Evolutionary conservation across 2,329 filamentous ascomycete genomes (phyloP).

Genomic region (Colletotrichum tanaceti): DNA sequence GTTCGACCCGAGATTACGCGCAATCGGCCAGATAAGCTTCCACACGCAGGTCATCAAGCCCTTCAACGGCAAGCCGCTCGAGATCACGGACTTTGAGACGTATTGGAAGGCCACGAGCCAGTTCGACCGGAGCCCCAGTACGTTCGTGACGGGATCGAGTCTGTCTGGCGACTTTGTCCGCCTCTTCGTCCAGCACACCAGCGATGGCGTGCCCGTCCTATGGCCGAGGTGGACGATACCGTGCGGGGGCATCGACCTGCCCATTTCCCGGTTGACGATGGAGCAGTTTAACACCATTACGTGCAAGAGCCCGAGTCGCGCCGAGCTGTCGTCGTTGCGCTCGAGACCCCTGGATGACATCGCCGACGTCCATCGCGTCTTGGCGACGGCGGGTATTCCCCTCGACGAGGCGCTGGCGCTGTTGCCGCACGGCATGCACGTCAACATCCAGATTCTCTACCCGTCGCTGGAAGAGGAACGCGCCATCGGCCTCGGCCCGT

Average conservation of each 20-base stretch:
- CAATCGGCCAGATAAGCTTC: slow-evolving; percentile 94
- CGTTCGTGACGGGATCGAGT: slow-evolving; percentile 93
- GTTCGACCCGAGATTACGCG: slow-evolving; percentile 89
- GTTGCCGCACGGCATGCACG: slow-evolving; percentile 82
- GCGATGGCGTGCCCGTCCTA: slow-evolving; percentile 86
- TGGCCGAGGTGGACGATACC: slow-evolving; percentile 87
- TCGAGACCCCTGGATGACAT: slow-evolving; percentile 65
- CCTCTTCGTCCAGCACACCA: slow-evolving; percentile 90
- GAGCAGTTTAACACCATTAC: slow-evolving; percentile 74
- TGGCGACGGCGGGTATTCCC: slow-evolving; percentile 82
- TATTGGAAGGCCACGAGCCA: slow-evolving; percentile 99
- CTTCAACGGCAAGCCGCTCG: slow-evolving; percentile 89
- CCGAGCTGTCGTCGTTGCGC: slow-evolving; percentile 57
- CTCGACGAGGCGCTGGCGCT: slow-evolving; percentile 80
- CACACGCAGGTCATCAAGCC: slow-evolving; percentile 97
- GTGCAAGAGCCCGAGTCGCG: slow-evolving; percentile 54
- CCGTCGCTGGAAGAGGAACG: slow-evolving; percentile 81
- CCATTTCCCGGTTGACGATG: slow-evolving; percentile 81
- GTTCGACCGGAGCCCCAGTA: slow-evolving; percentile 84
- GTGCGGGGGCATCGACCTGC: slow-evolving; percentile 81
- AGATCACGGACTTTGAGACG: slow-evolving; percentile 98
- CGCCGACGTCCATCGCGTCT: slow-evolving; percentile 74
- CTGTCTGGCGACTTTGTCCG: slow-evolving; percentile 95
- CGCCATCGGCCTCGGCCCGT: slow-evolving; percentile 75
- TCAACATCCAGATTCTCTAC: slow-evolving; percentile 93